Evolutionary conservation across 345 rosid species (phyloP).

Genomic region (Citrus glauca): DNA sequence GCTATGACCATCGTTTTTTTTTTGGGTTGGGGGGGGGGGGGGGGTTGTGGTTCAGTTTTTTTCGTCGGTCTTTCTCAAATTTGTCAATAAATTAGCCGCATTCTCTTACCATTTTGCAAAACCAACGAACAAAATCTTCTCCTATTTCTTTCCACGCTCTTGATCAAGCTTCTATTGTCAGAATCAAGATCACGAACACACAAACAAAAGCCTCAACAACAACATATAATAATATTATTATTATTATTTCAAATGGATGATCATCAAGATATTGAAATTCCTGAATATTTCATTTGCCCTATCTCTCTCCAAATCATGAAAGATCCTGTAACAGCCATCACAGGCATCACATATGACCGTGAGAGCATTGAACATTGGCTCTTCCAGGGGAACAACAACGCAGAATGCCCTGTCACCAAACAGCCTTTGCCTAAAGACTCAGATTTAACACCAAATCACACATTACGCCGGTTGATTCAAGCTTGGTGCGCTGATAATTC

Average conservation of each 20-base stretch:
- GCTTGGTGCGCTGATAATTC: slow-evolving; percentile 64
- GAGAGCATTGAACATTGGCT: slow-evolving; percentile 79
- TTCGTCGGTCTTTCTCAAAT: not conserved
- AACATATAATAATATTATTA: too few species aligned
- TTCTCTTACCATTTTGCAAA: slow-evolving; percentile 22
- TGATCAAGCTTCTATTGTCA: not conserved
- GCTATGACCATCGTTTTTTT: slow-evolving; percentile 9
- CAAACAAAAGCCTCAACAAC: not conserved
- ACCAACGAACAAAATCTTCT: not conserved
- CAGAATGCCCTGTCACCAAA: slow-evolving; percentile 63
- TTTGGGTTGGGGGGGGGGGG: too few species aligned
- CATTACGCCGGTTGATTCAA: slow-evolving; percentile 64
- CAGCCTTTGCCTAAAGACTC: slow-evolving; percentile 50
- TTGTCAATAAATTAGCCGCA: slow-evolving; percentile 21
- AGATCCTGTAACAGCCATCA: slow-evolving; percentile 70
- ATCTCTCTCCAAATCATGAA: slow-evolving; percentile 82
- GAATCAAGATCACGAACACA: not conserved
- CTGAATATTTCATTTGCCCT: slow-evolving; percentile 69
- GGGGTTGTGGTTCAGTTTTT: not conserved
- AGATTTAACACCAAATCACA: slow-evolving; percentile 76
- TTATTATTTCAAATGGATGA: slow-evolving; percentile 21
- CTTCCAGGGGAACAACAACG: slow-evolving; percentile 11
- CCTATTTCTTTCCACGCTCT: not conserved
- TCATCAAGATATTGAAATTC: slow-evolving; percentile 46
- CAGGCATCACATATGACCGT: slow-evolving; percentile 90